Evolutionary conservation across 1,139 yeast genomes (phyloP).

Genomic region (Candida buenavistaensis): DNA sequence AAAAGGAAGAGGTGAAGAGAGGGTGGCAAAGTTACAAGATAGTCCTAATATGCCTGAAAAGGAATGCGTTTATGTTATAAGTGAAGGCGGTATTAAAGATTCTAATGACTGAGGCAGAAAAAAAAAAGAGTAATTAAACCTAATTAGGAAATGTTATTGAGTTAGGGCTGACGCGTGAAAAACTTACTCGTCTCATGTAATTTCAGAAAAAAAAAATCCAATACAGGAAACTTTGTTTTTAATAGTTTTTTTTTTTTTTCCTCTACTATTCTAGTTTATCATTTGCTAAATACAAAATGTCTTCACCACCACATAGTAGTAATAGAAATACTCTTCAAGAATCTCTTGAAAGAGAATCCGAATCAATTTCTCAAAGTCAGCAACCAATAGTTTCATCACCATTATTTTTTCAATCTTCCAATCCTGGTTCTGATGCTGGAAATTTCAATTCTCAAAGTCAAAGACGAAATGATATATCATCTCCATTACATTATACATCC

Average conservation of each 20-base stretch:
- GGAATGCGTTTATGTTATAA: slow-evolving; percentile 54
- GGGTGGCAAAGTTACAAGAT: slow-evolving; percentile 63
- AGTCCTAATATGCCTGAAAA: slow-evolving; percentile 64
- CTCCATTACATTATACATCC: slow-evolving; percentile 49
- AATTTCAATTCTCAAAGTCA: slow-evolving; percentile 19
- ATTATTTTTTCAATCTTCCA: slow-evolving; percentile 57
- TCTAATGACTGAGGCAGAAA: too few species aligned
- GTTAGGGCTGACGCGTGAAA: slow-evolving; percentile 9
- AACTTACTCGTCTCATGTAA: too few species aligned
- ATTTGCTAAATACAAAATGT: slow-evolving; percentile 17
- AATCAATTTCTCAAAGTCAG: slow-evolving; percentile 38
- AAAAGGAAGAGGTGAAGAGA: slow-evolving; percentile 65
- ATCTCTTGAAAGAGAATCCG: slow-evolving; percentile 22
- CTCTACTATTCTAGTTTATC: slow-evolving; percentile 1
- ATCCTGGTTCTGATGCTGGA: slow-evolving; percentile 38
- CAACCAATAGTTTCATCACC: slow-evolving; percentile 62
- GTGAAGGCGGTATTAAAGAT: slow-evolving; percentile 55
- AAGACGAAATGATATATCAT: slow-evolving; percentile 30
- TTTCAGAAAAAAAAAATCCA: too few species aligned
- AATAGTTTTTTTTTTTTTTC: slow-evolving; percentile 2
- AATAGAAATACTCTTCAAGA: slow-evolving; percentile 16
- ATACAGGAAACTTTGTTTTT: background rate
- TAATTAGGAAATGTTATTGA: slow-evolving; percentile 24
- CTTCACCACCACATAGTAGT: slow-evolving; percentile 31
- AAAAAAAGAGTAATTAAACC: slow-evolving; percentile 21